Evolutionary conservation across 1,284 basidiomycete species (phyloP).

Genomic region (Cutaneotrichosporon curvatum): DNA sequence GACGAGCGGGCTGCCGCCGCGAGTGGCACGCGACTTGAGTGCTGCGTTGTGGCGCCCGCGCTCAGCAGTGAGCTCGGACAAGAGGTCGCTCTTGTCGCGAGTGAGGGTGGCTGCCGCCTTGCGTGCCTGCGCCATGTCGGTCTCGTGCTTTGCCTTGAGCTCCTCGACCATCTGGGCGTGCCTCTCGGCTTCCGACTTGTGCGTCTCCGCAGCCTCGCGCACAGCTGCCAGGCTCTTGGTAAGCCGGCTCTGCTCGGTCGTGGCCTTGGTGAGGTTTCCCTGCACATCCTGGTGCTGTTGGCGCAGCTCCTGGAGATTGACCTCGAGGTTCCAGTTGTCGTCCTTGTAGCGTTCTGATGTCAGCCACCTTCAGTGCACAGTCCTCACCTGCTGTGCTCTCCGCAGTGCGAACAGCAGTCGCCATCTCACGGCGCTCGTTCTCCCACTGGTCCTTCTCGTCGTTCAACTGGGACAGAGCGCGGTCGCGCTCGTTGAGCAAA

Average conservation of each 20-base stretch:
- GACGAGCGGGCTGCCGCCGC: constrained; percentile 45
- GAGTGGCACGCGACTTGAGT: constrained; percentile 27
- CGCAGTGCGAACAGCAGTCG: constrained; percentile 62
- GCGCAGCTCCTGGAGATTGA: constrained; percentile 79
- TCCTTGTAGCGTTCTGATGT: constrained; percentile 71
- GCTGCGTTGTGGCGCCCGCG: constrained; percentile 48
- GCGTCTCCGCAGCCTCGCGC: constrained; percentile 70
- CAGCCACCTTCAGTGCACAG: not conserved
- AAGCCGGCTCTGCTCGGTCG: constrained; percentile 74
- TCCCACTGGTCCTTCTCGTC: constrained; percentile 79
- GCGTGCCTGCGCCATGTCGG: constrained; percentile 81
- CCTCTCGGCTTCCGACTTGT: constrained; percentile 79
- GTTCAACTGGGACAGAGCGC: constrained; percentile 57
- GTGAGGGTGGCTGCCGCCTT: constrained; percentile 79
- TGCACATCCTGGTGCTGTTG: constrained; percentile 63
- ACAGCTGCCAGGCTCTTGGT: constrained; percentile 65
- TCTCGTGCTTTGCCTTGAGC: constrained; percentile 80
- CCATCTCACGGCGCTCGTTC: constrained; percentile 63
- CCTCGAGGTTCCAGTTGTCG: constrained; percentile 98
- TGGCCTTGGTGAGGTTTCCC: constrained; percentile 60
- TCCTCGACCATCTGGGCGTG: constrained; percentile 61
- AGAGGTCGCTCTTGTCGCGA: constrained; percentile 85
- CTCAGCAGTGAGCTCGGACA: constrained; percentile 66
- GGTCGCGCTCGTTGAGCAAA: constrained; percentile 77
- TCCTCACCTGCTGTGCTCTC: constrained; percentile 67